A percentile compares a stretch with the other conserved stretches of the same genome.
Evolutionary conservation across 2,329 filamentous ascomycete genomes (phyloP).

Genomic region (Cucurbitaria berberidis): DNA sequence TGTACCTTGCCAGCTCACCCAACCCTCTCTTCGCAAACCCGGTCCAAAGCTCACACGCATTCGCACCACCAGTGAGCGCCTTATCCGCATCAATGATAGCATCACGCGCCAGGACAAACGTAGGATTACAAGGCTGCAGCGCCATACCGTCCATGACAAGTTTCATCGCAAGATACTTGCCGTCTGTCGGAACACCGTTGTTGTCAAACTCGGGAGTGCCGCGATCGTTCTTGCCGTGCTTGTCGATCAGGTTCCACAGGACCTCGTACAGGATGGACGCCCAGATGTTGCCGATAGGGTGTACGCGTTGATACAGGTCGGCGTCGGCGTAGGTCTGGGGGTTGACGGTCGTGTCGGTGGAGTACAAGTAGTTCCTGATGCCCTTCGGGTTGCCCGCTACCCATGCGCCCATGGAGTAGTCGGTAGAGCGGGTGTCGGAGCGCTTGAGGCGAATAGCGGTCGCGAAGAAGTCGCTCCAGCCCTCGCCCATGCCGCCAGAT

Average conservation of each 20-base stretch:
- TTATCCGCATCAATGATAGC: constrained; percentile 64
- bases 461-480: constrained; percentile 64
- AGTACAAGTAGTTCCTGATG: constrained; percentile 60
- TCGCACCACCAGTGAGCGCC: constrained; percentile 58
- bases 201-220: constrained; percentile 52
- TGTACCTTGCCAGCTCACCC: constrained; percentile 46
- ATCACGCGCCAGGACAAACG: constrained; percentile 60
- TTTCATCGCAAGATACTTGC: constrained; percentile 60
- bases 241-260: constrained; percentile 64
- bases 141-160: constrained; percentile 60
- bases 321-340: constrained; percentile 57
- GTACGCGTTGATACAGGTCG: constrained; percentile 51
- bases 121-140: constrained; percentile 64
- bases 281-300: constrained; percentile 61
- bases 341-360: constrained; percentile 58
- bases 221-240: constrained; percentile 58
- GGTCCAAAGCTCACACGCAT: constrained; percentile 61
- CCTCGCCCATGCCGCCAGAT: constrained; percentile 64
- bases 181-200: constrained; percentile 59
- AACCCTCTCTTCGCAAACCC: constrained; percentile 65
- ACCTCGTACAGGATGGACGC: constrained; percentile 62
- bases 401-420: constrained; percentile 61
- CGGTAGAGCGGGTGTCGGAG: constrained; percentile 53
- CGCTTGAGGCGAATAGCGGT: constrained; percentile 58
- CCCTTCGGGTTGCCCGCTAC: constrained; percentile 53